Base-by-base conservation (phyloP, 1,139 yeast species). In the Hemisphaericaspora subhashii region DNA sequence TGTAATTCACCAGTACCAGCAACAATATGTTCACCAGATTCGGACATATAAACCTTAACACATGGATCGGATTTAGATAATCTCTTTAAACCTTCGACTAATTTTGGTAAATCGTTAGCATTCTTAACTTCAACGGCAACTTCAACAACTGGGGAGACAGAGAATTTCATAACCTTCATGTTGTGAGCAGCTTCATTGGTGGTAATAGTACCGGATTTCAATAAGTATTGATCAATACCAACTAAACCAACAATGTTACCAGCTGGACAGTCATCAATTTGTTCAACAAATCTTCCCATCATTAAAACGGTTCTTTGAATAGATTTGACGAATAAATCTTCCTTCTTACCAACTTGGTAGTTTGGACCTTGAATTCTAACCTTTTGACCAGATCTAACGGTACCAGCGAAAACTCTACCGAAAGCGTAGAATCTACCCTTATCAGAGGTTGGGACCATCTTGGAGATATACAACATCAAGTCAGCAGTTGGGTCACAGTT, bases 401-500 rank as follows among this genome's bases (percentile, higher is more conserved):
- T 92, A 89, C 98, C 98, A 62, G 98, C 86, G 81, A 92, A 92
- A 72, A 92, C 98, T 83, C 98, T 94, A 76, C 98, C 98, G 80
- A 92, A 92, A 68, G 98, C 98, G 85, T 89, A 92, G 96, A 92
- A 92, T 82, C 98, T 90, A 84, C 98, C 98, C 83, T 90, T 92
- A 77, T 92, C 98, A 62, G 98, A 90, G 68, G 98, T 92, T 75
- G 98, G 98, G 62, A 92, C 98, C 98, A 92, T 92, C 96, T 92
- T 92, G 77, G 98, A 92, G 68, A 92, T 92, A 89, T 92, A 92
- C 72, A 92, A 83, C 98, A 92, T 92, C 70, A 92, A 86, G 69
- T 92, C 98, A 61, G 95, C 96, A 66, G 76, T 86, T 68, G 98
- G 97, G 79, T 92, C 98, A 86, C 98, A 92, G 84, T 86, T 85